Evolutionary conservation across 306 rosid species (phyloP), one percentile per base, ranked within the genome.

Genomic region (Vigna unguiculata): DNA sequence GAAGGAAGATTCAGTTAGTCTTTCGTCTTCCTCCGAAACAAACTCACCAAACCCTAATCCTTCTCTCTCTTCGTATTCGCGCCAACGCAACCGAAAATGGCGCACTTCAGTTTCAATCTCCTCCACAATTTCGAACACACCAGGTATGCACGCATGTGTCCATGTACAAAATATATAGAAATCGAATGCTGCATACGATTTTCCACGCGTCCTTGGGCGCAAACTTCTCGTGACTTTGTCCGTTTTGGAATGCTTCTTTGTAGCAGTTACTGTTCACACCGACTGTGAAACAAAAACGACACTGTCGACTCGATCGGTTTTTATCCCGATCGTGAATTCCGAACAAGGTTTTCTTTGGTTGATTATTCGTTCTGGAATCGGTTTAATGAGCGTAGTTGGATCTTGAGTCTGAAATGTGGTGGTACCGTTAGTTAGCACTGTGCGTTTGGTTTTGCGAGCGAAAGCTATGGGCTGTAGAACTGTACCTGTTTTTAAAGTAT

Each of bases 381-480:
- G 22, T 69, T 72, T 72, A 72, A 74, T 78, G 79, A 21, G 34
- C 43, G 70, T 22, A 3, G 22, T 74, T 75, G 47, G 58, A 75
- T 71, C n/a, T 72, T 77, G 12, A 30, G 14, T 69, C 34, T 78
- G 85, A 83, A 78, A 87, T 88, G 83, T 76, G 41, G 71, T 67
- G 55, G 70, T 82, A 76, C 69, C 28, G 58, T 64, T 87, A 76
- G 81, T 68, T 87, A 76, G 79, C 76, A 69, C 74, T 83, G 52
- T 70, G 72, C 36, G 77, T 32, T 84, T 82, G 78, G 74, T 76
- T 74, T 80, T 71, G 62, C n/a, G 45, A 72, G 77, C 77, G 78
- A 88, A 75, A 88, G 75, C 87, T 82, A 90, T 90, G 96, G 96
- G 89, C 81, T 54, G 87, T 87, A 77, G 89, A 80, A 81, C 76